A percentile compares a stretch with the other conserved stretches of the same genome.
phyloP scores from a whole-genome alignment of 2,329 filamentous ascomycete species.

The Talaromyces marneffei region DNA sequence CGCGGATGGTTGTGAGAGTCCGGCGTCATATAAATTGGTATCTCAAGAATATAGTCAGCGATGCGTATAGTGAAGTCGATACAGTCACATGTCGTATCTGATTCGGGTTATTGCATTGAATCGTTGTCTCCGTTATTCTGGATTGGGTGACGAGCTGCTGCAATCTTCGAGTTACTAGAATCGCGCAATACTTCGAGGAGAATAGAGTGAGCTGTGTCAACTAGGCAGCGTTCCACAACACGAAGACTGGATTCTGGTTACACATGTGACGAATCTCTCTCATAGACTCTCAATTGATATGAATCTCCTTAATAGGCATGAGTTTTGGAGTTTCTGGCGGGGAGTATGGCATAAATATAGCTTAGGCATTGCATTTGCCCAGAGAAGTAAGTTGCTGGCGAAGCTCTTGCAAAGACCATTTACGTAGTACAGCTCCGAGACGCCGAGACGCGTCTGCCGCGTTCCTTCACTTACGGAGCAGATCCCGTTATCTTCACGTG shows the following conservation, averaged over 20 bases:
- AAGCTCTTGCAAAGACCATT: neutral
- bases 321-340: no score
- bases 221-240: neutral
- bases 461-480: neutral
- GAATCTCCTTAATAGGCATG: neutral
- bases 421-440: no score
- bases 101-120: neutral
- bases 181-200: neutral
- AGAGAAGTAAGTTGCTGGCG: neutral
- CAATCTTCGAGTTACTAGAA: neutral
- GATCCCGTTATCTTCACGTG: neutral
- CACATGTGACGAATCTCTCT: neutral
- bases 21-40: neutral
- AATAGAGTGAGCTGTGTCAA: neutral
- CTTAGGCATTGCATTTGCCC: no score
- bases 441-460: neutral
- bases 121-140: neutral
- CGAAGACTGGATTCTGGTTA: neutral
- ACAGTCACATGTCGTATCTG: neutral
- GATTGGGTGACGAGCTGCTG: neutral
- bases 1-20: no score
- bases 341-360: neutral
- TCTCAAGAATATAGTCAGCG: neutral
- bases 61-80: neutral
- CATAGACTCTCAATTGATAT: neutral